Base-by-base conservation (phyloP, 306 rosid genomes). In the Argentina anserina region DNA sequence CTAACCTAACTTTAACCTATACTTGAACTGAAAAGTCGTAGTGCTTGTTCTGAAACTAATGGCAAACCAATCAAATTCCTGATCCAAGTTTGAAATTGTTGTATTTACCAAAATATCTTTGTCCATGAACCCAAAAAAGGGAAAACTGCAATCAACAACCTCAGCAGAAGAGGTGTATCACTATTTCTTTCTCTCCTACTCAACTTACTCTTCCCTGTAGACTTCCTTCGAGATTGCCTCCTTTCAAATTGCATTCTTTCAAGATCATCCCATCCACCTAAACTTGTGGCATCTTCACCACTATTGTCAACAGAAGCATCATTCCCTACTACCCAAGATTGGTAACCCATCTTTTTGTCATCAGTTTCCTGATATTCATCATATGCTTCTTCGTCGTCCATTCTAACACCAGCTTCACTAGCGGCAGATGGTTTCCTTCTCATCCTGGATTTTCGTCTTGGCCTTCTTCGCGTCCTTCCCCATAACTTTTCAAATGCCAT, bases 251-350 rank as follows among this genome's bases (percentile, higher is more conserved):
- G 75, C 67, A 56, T 63, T 81, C 89, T 75, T 70, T 89, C 97
- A 65, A 94, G 80, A 72, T 94, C 96, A 74, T 91, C 99, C 99
- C 97, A 94, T 67, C 99, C 99, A 37, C 99, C 97, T 46, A 85
- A 84, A 49, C 81, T 66, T 10, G 78, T 66, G 15, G 69, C 77
- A 74, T 52, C 74, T 73, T 4, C 77, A 23, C 71, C 75, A 33
- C 78, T 83, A 34, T 73, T 82, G 29, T 76, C 80, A 59, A 65
- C 89, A 0, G 90, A 67, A 47, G 77, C 82, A 62, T 80, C 82
- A 55, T 77, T 81, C 61, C 85, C 90, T 62, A 71, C 89, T 1
- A 76, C 91, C 99, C 99, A 94, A 53, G 99, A 91, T 40, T 89
- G 95, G 70, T 88, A 84, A 15, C 81, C 84, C 67, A 61, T 77